Conservation (phyloP, 202 grass and related monocot genomes). For the Elaeis oleifera region DNA sequence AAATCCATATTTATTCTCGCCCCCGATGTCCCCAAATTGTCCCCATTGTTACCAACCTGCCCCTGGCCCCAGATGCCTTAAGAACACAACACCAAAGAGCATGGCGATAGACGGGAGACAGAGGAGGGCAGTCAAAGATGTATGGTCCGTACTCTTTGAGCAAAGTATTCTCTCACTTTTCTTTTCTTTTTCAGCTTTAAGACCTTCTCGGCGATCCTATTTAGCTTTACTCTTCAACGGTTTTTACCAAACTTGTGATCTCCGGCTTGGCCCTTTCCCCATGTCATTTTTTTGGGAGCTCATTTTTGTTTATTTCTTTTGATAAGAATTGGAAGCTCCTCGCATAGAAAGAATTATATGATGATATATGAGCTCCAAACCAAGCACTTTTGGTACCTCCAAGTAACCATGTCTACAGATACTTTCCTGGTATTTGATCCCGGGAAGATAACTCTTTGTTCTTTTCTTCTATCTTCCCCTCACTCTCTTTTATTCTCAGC, state of each 20-base stretch:
- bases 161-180: neutral
- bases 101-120: neutral
- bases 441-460: too few relatives aligned
- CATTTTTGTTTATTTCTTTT: neutral
- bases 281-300: neutral
- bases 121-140: neutral
- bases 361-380: too few relatives aligned
- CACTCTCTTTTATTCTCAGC: too few relatives aligned
- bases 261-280: neutral
- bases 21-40: neutral
- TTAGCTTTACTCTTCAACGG: constrained; percentile 1
- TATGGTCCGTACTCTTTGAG: neutral
- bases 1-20: too few relatives aligned
- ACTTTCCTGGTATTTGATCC: too few relatives aligned
- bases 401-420: too few relatives aligned
- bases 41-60: neutral
- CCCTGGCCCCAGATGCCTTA: neutral
- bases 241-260: neutral
- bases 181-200: constrained; percentile 4
- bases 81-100: neutral
- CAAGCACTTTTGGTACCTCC: too few relatives aligned
- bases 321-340: too few relatives aligned
- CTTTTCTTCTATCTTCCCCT: too few relatives aligned
- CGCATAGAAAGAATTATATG: too few relatives aligned
- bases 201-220: neutral